Percentiles rank a stretch among this genome's conserved stretches.
phyloP scores from a whole-genome alignment of 2,329 filamentous ascomycete species.

The Colletotrichum spinosum region DNA sequence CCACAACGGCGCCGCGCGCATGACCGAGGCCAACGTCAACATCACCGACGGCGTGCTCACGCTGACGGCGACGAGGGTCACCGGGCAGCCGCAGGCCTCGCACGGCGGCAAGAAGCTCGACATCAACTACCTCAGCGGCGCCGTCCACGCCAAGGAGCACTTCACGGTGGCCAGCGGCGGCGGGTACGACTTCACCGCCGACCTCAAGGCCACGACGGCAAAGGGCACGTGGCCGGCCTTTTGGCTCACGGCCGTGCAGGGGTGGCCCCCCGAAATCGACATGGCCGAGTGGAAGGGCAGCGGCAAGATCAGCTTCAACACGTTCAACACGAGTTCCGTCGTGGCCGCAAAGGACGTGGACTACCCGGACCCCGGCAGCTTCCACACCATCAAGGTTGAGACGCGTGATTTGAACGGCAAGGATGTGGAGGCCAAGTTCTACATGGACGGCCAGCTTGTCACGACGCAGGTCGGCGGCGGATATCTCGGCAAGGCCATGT shows the following conservation, averaged over 20 bases:
- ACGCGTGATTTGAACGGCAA: slow-evolving; percentile 62
- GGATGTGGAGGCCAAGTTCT: slow-evolving; percentile 66
- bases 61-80: slow-evolving; percentile 58
- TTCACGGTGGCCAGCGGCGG: slow-evolving; percentile 52
- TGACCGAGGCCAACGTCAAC: slow-evolving; percentile 59
- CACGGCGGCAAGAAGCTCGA: slow-evolving; percentile 53
- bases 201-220: slow-evolving; percentile 53
- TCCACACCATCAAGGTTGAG: slow-evolving; percentile 63
- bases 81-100: slow-evolving; percentile 51
- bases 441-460: slow-evolving; percentile 61
- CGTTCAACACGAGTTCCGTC: slow-evolving; percentile 60
- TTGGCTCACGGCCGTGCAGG: slow-evolving; percentile 65
- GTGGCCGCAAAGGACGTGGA: slow-evolving; percentile 59
- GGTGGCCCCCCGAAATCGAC: slow-evolving; percentile 71
- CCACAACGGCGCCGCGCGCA: slow-evolving; percentile 68
- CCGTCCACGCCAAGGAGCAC: slow-evolving; percentile 53
- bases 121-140: slow-evolving; percentile 65
- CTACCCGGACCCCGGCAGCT: slow-evolving; percentile 59
- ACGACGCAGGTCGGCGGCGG: slow-evolving; percentile 62
- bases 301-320: slow-evolving; percentile 68
- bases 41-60: slow-evolving; percentile 56
- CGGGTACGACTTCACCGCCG: slow-evolving; percentile 55
- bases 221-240: slow-evolving; percentile 69
- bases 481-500: slow-evolving; percentile 61
- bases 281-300: slow-evolving; percentile 72